phyloP scores from a whole-genome alignment of 2,329 filamentous ascomycete genomes.

The Biscogniauxia mediterranea region DNA sequence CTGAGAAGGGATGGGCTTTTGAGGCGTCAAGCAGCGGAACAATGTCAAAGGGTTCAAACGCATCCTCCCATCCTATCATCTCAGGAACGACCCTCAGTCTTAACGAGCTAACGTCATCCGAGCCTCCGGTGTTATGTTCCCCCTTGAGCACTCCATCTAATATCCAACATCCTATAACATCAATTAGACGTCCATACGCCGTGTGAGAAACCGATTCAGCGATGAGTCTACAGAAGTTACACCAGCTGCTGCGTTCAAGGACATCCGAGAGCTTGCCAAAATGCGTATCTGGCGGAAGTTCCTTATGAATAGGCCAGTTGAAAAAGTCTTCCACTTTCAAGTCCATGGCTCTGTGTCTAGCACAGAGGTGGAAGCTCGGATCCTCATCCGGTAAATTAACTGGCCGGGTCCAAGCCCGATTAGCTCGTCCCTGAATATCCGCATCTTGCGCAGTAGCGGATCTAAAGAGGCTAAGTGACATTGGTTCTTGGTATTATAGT shows the following conservation, averaged over 20 bases:
- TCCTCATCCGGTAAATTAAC: slow-evolving; percentile 2
- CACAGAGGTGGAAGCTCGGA: slow-evolving; percentile 4
- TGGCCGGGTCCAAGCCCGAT: background rate
- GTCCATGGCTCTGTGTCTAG: slow-evolving; percentile 4
- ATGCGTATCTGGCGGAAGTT: slow-evolving; percentile 3
- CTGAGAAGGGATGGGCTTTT: background rate
- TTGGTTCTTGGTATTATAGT: background rate
- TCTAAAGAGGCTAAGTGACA: background rate
- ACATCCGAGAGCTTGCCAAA: slow-evolving; percentile 9
- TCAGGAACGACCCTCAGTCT: slow-evolving; percentile 4
- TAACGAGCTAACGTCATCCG: background rate
- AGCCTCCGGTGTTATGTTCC: background rate
- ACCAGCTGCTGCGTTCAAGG: slow-evolving; percentile 1
- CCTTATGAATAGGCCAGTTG: background rate
- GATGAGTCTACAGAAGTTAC: slow-evolving; percentile 6
- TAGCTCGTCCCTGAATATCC: background rate
- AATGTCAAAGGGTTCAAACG: slow-evolving; percentile 7
- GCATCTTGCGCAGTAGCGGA: background rate
- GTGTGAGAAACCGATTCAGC: slow-evolving; percentile 2
- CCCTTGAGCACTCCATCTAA: slow-evolving; percentile 1
- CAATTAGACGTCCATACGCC: background rate
- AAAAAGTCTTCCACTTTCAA: background rate
- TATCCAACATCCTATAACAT: slow-evolving; percentile 8
- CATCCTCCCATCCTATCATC: slow-evolving; percentile 5
- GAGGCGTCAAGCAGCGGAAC: background rate